These are phyloP conservation scores for Pestalotiopsis sp. DNA, from an alignment of 2,329 filamentous ascomycete genomes.

Conservation along the genomic window DNA sequence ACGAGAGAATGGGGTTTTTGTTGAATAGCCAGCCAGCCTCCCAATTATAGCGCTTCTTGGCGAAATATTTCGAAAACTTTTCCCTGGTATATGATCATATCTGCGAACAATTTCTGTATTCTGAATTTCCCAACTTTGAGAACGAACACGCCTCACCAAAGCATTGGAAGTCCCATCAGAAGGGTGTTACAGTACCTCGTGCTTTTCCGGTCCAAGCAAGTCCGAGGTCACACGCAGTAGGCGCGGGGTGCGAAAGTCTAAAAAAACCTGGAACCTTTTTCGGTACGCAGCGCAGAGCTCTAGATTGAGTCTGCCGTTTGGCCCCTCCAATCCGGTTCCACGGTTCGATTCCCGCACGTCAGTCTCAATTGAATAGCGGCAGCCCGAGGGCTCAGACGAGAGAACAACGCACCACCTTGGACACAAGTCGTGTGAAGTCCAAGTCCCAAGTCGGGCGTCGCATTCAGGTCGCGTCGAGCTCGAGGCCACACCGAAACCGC, in stretches of 20 bases:
- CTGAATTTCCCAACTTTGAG: too few relatives aligned
- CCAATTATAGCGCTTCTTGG: neutral
- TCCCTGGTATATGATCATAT: neutral
- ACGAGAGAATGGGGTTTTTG: neutral
- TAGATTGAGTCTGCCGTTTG: neutral
- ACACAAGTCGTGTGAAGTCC: neutral
- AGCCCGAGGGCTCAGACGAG: neutral
- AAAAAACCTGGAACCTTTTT: constrained; percentile 4
- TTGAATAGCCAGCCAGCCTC: constrained; percentile 2
- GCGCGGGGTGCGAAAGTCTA: constrained; percentile 13
- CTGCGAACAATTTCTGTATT: too few relatives aligned
- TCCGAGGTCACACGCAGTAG: constrained; percentile 15
- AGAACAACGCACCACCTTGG: neutral
- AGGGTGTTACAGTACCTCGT: constrained; percentile 10
- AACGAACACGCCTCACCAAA: neutral
- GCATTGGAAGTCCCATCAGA: neutral
- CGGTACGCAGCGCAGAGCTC: neutral
- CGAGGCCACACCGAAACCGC: neutral
- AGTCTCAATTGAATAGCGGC: too few relatives aligned
- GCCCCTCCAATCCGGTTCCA: constrained; percentile 5
- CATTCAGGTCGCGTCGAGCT: neutral
- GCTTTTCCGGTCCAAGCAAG: constrained; percentile 11
- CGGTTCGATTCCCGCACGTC: neutral
- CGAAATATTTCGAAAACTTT: neutral
- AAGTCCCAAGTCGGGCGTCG: neutral